Conservation (phyloP, 202 grass and related monocot species). For the Panicum hallii region DNA sequence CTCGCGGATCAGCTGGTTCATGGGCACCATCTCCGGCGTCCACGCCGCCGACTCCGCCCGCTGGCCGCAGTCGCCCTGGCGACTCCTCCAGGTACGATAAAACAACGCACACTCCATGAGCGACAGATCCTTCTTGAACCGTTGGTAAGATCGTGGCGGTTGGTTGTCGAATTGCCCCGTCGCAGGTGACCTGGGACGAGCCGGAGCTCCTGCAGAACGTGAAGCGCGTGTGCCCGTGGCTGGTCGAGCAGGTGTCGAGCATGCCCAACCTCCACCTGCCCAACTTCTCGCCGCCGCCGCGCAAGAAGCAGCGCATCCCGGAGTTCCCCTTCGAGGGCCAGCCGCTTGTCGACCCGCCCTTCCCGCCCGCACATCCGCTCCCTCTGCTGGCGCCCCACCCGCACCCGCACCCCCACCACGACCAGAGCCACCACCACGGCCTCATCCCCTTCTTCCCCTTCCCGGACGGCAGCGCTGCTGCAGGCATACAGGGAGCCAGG, state of each 20-base stretch:
- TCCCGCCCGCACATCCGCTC: background rate
- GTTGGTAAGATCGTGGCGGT: background rate
- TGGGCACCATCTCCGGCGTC: constrained; percentile 79
- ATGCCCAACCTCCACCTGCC: constrained; percentile 73
- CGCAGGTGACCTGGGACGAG: constrained; percentile 93
- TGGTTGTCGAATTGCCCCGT: constrained; percentile 34
- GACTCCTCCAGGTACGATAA: constrained; percentile 71
- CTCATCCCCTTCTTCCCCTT: constrained; percentile 60
- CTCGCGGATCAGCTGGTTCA: constrained; percentile 97
- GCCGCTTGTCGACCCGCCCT: constrained; percentile 43
- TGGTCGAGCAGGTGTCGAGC: constrained; percentile 75
- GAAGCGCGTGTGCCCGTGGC: constrained; percentile 88
- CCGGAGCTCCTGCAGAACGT: constrained; percentile 90
- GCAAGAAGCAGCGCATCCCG: constrained; percentile 75
- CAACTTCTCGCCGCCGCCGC: constrained; percentile 59
- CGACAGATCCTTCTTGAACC: background rate
- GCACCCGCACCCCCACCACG: background rate
- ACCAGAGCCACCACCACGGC: background rate
- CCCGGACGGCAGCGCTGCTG: constrained; percentile 55
- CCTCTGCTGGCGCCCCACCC: background rate
- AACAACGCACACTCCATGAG: background rate
- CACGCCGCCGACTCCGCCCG: constrained; percentile 60
- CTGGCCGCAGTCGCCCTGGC: constrained; percentile 88
- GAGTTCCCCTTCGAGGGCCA: constrained; percentile 54
- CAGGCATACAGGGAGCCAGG: constrained; percentile 99